These are phyloP conservation scores for Aspergillus sp. DNA, from an alignment of 2,329 filamentous ascomycete species.

Conservation along the genomic window DNA sequence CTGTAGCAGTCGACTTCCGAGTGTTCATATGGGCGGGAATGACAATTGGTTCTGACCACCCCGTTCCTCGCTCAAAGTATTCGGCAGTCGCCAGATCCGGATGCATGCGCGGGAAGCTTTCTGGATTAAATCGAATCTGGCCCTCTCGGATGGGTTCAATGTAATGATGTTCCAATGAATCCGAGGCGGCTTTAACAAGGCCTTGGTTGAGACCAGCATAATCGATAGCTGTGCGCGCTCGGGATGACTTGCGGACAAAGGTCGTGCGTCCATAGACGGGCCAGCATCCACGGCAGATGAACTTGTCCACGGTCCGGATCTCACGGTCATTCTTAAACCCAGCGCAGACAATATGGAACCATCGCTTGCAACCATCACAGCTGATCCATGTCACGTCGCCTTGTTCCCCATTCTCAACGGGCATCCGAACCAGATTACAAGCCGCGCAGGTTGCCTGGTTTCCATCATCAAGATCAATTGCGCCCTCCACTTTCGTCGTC, in stretches of 20 bases:
- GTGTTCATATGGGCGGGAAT: slow-evolving; percentile 56
- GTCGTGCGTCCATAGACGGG: slow-evolving; percentile 55
- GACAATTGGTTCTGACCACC: slow-evolving; percentile 60
- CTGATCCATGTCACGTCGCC: slow-evolving; percentile 54
- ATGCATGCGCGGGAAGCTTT: slow-evolving; percentile 56
- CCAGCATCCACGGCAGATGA: slow-evolving; percentile 54
- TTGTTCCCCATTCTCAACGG: slow-evolving; percentile 45
- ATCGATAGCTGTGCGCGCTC: slow-evolving; percentile 58
- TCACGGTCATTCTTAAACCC: slow-evolving; percentile 58
- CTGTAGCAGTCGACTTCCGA: slow-evolving; percentile 33
- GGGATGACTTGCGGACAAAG: slow-evolving; percentile 57
- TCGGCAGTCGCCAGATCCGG: slow-evolving; percentile 56
- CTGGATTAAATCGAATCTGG: slow-evolving; percentile 51
- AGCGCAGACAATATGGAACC: slow-evolving; percentile 61
- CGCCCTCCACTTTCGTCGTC: slow-evolving; percentile 19
- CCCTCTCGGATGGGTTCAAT: slow-evolving; percentile 60
- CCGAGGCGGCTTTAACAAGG: slow-evolving; percentile 56
- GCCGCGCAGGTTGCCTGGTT: slow-evolving; percentile 46
- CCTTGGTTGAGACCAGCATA: slow-evolving; percentile 61
- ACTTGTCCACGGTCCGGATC: slow-evolving; percentile 60
- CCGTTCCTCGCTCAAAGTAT: slow-evolving; percentile 54
- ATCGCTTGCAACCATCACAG: slow-evolving; percentile 60
- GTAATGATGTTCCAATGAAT: slow-evolving; percentile 59
- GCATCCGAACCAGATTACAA: slow-evolving; percentile 49
- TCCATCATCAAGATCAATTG: slow-evolving; percentile 18